Conservation (phyloP, 176 grass and related monocot genomes). For the Carex littledalei region DNA sequence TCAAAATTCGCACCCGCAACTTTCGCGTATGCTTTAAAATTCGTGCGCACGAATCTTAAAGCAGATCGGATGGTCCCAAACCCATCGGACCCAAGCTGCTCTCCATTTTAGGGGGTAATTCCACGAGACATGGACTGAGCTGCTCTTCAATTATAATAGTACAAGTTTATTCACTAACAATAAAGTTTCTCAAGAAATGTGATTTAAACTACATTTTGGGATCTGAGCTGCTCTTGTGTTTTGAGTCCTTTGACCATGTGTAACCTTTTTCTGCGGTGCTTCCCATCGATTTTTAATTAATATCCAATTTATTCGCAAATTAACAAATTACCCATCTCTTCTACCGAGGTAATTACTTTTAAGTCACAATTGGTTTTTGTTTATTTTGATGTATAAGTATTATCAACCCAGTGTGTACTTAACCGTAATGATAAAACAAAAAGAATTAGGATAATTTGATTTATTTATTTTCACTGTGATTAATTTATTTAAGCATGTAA, state of each 20-base stretch:
- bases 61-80: too few relatives aligned
- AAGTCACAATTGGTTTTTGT: neutral
- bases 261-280: neutral
- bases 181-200: neutral
- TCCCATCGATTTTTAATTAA: neutral
- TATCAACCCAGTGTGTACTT: neutral
- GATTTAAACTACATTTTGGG: conserved; percentile 13
- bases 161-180: neutral
- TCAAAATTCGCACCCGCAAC: too few relatives aligned
- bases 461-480: too few relatives aligned
- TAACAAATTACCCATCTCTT: neutral
- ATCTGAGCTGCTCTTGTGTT: conserved; percentile 23
- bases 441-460: too few relatives aligned
- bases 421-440: neutral
- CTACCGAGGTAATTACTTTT: neutral
- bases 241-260: conserved; percentile 18
- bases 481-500: neutral
- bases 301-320: neutral
- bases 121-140: too few relatives aligned
- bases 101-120: too few relatives aligned
- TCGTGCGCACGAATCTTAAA: too few relatives aligned
- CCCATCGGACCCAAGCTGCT: too few relatives aligned
- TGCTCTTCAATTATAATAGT: neutral
- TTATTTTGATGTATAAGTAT: neutral
- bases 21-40: too few relatives aligned